Base-by-base conservation (phyloP, 345 rosid genomes). In the Mercurialis annua region DNA sequence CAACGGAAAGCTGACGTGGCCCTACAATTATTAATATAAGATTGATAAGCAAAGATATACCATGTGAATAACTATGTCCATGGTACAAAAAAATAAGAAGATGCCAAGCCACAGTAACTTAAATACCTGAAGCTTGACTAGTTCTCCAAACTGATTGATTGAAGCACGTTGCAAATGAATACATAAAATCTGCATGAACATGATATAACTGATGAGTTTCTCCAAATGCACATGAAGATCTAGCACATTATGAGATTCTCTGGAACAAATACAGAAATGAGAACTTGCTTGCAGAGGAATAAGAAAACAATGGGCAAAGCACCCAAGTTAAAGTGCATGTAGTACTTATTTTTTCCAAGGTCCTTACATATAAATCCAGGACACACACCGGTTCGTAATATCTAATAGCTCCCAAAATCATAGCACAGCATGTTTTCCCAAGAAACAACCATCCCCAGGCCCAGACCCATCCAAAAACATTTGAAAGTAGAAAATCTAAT, bases 141-240 rank as follows among this genome's bases (percentile, higher is more conserved):
- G 78, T 61, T 90, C 92, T 65, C 97, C 96, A 46, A 69, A 76
- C 77, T 43, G 81, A 79, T 81, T 78, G 23, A 84, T 58, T 0
- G 87, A 79, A 78, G 80, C 96, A 36, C 94, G 88, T 70, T 89
- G 90, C 70, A 89, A 71, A 59, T 93, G 96, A 84, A 93, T 66
- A 81, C 94, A 90, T 21, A 93, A 80, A 73, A 90, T 87, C 98
- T 93, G 94, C 64, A 76, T 59, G 69, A 43, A 59, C 54, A 71
- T 20, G 23, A 59, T n/a, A 7, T n/a, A 38, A 65, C 26, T 2
- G 38, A 72, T 64, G 15, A 72, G 53, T 38, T 48, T 30, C 1
- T 24, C 54, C 3, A n/a, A 6, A 27, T 21, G 11, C 14, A 27
- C 34, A 58, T 16, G 14, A 54, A 54, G 14, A 11, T 54, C 59